Conservation (phyloP, 305 asterid species). For the Salvia sclarea region DNA sequence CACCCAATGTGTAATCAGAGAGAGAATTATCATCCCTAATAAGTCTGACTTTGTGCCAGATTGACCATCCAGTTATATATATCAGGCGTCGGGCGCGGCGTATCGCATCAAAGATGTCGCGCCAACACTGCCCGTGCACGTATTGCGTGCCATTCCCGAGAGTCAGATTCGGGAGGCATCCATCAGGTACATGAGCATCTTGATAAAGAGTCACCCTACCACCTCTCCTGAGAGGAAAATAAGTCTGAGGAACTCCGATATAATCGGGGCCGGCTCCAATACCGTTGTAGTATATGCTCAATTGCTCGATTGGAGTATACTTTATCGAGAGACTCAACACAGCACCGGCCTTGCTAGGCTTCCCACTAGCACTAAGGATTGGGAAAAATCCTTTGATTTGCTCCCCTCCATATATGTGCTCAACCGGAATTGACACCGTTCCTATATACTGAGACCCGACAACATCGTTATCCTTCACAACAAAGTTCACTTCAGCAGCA, state of each 20-base stretch:
- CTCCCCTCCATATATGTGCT: constrained; percentile 72
- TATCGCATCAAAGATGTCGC: constrained; percentile 82
- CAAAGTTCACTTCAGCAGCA: constrained; percentile 78
- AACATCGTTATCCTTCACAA: constrained; percentile 87
- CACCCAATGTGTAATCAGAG: constrained; percentile 74
- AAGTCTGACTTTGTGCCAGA: constrained; percentile 92
- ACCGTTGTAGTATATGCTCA: constrained; percentile 74
- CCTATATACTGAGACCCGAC: constrained; percentile 97
- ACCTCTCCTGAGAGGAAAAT: constrained; percentile 96
- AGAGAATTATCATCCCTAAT: constrained; percentile 72
- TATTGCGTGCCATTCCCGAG: constrained; percentile 75
- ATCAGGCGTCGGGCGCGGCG: constrained; percentile 76
- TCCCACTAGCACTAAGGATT: constrained; percentile 69
- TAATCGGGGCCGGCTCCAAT: constrained; percentile 93
- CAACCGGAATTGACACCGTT: constrained; percentile 78
- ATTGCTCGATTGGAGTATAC: constrained; percentile 71
- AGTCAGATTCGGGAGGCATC: constrained; percentile 67
- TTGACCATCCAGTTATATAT: constrained; percentile 96
- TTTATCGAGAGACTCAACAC: constrained; percentile 70
- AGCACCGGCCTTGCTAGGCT: constrained; percentile 86
- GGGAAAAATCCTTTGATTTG: constrained; percentile 75
- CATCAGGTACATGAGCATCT: constrained; percentile 98
- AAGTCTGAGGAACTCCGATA: constrained; percentile 83
- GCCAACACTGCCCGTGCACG: constrained; percentile 93
- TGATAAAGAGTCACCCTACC: constrained; percentile 90